Base-by-base conservation (phyloP, 495 filamentous ascomycete species). In the Penicillium ucsense region DNA sequence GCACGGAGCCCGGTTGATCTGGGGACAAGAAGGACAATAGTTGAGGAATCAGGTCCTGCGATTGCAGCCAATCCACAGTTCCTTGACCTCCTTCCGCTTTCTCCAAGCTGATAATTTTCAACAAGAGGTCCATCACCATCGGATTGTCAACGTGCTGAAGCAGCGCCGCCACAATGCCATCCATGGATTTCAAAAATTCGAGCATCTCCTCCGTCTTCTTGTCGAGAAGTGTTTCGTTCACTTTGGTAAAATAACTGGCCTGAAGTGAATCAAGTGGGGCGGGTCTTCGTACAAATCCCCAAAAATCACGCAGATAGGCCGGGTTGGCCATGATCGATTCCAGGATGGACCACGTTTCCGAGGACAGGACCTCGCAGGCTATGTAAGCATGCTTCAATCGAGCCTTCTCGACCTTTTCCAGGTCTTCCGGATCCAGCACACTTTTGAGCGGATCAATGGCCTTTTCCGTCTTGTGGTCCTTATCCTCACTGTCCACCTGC, bases 131-230 rank as follows among this genome's bases (percentile, higher is more conserved):
- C 92, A 99, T 99, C 20, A 99, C 83, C 86, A 95, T 94, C 0
- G 92, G 92, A 54, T 88, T 95, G 58, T 99, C 92, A 36, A 99
- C 88, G 64, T 99, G 92, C 56, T 88, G 84, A 43, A 97, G 74
- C 66, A 97, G 88, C 47, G 87, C 82, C 2, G 83, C 73, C 28
- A 99, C 76, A 32, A 94, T 84, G 35, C 82, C 81, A 31, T 91
- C 82, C 41, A 95, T 56, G 3, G 83, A 83, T 61, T 87, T 92
- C 52, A 97, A 77, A 41, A 97, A 80, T 10, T 82, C 82, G 38
- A 99, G 67, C 89, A 96, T 97, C 50, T 95, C 90, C 52, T 89
- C 85, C 31, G 94, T 96, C 76, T 97, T 97, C 66, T 89, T 94
- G 64, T 96, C 94, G 45, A 99, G 82, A 11, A 99, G 68, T 3